phyloP scores from a whole-genome alignment of 139 green algal species.

The Protoeuglena noctilucae region DNA sequence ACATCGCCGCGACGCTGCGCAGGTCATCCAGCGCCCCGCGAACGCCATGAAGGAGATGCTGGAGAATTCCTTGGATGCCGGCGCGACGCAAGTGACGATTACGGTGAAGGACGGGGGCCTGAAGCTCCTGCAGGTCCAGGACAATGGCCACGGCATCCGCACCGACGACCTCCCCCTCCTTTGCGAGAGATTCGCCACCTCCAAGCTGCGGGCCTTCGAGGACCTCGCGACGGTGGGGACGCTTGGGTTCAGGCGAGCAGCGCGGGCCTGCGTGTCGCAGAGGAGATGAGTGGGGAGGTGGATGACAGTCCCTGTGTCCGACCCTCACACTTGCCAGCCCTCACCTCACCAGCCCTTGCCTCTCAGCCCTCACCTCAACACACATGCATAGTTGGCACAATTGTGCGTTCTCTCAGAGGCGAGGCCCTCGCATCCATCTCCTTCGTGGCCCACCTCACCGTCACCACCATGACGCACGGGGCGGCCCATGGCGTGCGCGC shows the following conservation, averaged over 20 bases:
- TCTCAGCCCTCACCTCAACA: no score
- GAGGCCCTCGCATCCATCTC: constrained; percentile 82
- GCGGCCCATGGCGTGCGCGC: constrained; percentile 39
- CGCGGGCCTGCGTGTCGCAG: no score
- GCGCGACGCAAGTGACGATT: constrained; percentile 54
- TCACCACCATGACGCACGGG: constrained; percentile 73
- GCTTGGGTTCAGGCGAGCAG: constrained; percentile 84
- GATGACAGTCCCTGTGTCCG: no score
- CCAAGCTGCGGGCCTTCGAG: constrained; percentile 74
- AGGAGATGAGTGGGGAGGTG: no score
- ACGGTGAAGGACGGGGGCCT: constrained; percentile 79
- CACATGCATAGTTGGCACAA: no score
- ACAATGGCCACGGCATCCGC: constrained; percentile 80
- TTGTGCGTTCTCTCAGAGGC: no score
- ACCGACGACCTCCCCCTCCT: constrained; percentile 67
- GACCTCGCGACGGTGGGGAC: constrained; percentile 72
- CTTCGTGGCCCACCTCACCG: constrained; percentile 73
- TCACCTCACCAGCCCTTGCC: no score
- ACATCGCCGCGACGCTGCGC: constrained; percentile 5
- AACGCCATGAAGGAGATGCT: constrained; percentile 91
- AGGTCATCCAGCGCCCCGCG: constrained; percentile 43
- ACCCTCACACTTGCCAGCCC: no score
- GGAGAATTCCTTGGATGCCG: constrained; percentile 92
- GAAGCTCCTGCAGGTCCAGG: constrained; percentile 74
- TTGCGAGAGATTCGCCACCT: constrained; percentile 81